Evolutionary conservation across 371 early-diverging fungal species (phyloP).

Genomic region (Blyttiomyces sp.): DNA sequence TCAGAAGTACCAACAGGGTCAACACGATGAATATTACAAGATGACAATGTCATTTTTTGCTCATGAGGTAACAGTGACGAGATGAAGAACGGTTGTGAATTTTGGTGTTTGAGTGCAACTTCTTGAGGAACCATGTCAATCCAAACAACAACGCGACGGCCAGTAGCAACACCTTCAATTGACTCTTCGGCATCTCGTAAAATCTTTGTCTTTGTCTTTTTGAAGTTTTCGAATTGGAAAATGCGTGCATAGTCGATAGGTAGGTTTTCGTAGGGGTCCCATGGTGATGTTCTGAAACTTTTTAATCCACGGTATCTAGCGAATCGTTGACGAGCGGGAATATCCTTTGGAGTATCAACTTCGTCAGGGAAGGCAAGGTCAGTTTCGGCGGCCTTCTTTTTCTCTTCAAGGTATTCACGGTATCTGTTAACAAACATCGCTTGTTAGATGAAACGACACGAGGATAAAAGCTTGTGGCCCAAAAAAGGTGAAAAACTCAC

Average conservation of each 20-base stretch:
- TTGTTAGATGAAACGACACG: not conserved
- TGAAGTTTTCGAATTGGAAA: constrained; percentile 89
- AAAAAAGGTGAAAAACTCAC: constrained; percentile 20
- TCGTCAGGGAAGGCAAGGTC: constrained; percentile 94
- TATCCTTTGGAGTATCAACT: constrained; percentile 86
- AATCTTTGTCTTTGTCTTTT: constrained; percentile 70
- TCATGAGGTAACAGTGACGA: constrained; percentile 90
- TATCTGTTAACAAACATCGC: constrained; percentile 30
- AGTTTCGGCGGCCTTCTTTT: constrained; percentile 57
- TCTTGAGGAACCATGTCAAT: constrained; percentile 67
- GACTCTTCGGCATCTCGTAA: constrained; percentile 36
- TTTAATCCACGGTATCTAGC: constrained; percentile 91
- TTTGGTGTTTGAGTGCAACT: constrained; percentile 46
- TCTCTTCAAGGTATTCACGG: constrained; percentile 67
- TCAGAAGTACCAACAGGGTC: constrained; percentile 4
- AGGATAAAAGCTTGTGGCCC: not conserved
- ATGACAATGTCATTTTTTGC: constrained; percentile 86
- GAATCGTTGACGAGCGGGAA: constrained; percentile 81
- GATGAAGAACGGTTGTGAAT: constrained; percentile 60
- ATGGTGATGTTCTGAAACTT: constrained; percentile 88
- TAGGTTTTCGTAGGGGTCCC: constrained; percentile 97
- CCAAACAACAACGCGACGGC: constrained; percentile 63
- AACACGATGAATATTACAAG: constrained; percentile 62
- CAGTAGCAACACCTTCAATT: constrained; percentile 46
- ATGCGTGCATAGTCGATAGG: constrained; percentile 92